These are phyloP conservation scores for Eucalyptus brandiana DNA, from an alignment of 345 rosid genomes.

Conservation along the genomic window DNA sequence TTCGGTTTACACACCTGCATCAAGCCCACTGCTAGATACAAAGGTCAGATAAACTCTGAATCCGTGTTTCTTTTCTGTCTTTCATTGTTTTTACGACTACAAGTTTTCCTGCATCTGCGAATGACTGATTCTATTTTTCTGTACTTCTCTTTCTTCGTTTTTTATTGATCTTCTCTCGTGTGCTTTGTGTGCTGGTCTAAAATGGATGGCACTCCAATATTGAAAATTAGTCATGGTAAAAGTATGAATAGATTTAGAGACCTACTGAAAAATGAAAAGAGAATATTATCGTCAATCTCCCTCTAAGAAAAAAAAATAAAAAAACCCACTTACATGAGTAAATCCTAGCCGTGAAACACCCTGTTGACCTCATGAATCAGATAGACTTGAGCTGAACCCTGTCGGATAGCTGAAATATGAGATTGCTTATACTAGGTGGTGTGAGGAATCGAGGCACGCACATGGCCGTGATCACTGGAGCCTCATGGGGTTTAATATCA, in stretches of 20 bases:
- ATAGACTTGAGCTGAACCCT: neutral
- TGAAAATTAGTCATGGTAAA: neutral
- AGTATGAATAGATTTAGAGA: neutral
- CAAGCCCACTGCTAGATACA: conserved; percentile 44
- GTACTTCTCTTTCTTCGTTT: neutral
- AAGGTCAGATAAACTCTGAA: conserved; percentile 11
- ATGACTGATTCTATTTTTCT: too few species aligned
- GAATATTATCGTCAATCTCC: neutral
- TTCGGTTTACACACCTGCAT: too few species aligned
- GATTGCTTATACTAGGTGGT: too few species aligned
- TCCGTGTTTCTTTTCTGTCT: too few species aligned
- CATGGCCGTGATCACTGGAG: neutral
- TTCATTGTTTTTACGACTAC: too few species aligned
- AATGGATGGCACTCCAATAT: neutral
- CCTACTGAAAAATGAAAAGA: neutral
- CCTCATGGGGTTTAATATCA: neutral
- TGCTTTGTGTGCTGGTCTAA: neutral
- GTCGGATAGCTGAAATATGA: too few species aligned
- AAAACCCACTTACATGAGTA: neutral
- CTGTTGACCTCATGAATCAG: neutral
- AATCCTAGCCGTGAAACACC: neutral
- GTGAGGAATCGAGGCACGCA: neutral
- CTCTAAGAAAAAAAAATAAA: neutral
- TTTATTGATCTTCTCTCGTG: neutral
- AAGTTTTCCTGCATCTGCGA: too few species aligned